phyloP scores from a whole-genome alignment of 2,329 filamentous ascomycete genomes.

The Cercospora sp. region DNA sequence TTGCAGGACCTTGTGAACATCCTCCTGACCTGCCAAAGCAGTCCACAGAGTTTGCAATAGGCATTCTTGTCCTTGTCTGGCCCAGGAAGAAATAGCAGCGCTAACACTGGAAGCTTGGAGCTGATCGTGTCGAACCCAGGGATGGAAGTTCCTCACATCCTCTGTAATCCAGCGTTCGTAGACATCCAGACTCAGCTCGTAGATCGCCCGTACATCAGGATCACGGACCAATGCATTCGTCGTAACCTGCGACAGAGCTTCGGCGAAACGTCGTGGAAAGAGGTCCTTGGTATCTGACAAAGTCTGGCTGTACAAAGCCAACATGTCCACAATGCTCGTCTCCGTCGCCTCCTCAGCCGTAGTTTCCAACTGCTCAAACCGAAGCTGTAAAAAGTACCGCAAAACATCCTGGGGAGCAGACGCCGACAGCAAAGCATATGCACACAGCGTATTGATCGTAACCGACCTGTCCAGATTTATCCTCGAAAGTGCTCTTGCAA shows the following conservation, averaged over 20 bases:
- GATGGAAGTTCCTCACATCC: conserved; percentile 80
- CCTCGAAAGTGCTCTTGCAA: conserved; percentile 56
- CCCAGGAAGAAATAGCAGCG: conserved; percentile 64
- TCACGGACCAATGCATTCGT: conserved; percentile 72
- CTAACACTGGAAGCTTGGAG: conserved; percentile 44
- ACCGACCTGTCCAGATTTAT: conserved; percentile 42
- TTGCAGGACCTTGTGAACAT: conserved; percentile 29
- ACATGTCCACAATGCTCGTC: conserved; percentile 61
- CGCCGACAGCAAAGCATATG: conserved; percentile 78
- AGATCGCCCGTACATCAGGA: conserved; percentile 62
- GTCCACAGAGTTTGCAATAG: conserved; percentile 29
- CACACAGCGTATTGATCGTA: conserved; percentile 73
- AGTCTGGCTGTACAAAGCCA: conserved; percentile 75
- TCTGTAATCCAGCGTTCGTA: conserved; percentile 78
- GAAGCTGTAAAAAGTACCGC: conserved; percentile 72
- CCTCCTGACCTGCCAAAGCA: conserved; percentile 24
- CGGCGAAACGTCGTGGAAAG: conserved; percentile 70
- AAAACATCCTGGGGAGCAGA: conserved; percentile 78
- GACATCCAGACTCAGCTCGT: conserved; percentile 74
- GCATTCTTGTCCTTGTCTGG: conserved; percentile 54
- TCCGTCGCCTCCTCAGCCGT: conserved; percentile 57
- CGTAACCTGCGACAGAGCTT: conserved; percentile 69
- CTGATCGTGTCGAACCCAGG: conserved; percentile 82
- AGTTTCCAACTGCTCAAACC: conserved; percentile 66
- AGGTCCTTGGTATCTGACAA: conserved; percentile 75